Base-by-base conservation (phyloP, 169 alveolate genomes). In the Eimeria praecox region DNA sequence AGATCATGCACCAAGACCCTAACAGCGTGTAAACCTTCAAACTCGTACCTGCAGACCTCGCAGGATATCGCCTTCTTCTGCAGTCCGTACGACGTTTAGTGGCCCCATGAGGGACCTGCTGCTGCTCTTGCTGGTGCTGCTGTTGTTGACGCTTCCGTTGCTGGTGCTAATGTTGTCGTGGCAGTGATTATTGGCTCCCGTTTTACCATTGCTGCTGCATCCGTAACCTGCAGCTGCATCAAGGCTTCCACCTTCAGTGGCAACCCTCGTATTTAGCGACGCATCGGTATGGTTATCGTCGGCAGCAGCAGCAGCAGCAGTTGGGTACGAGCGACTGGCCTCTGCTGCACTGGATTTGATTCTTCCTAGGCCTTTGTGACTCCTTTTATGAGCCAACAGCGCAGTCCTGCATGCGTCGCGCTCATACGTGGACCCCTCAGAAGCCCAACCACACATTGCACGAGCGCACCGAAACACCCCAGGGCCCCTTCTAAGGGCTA, bases 41-140 rank as follows among this genome's bases (percentile, higher is more conserved):
- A 24, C 66, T 40, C 27, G 42, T 52, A 82, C 90, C 90, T 82
- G 46, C 46, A 82, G 24, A 35, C 92, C 92, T 9, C 92, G 92
- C 59, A 86, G 35, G 59, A 86, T 86, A 42, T 86, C 92, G 42
- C 92, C 92, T 30, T 86, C 92, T 44, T 40, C 78, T 56, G 92
- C 92, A 18, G 77, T 59, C 8, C 42, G n/a, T 2, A 54, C 92
- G 59, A 86, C 56, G 92, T 86, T 86, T 38, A 86, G 16, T 22
- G 92, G 62, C 46, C 92, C 92, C 33, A 38, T 10, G 4, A 16
- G 10, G 27, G 35, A 22, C 64, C 42, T 46, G 90, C 73, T 52
- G 73, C 71, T 10, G 22, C 73, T 82, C 35, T 56, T 49, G 49
- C 30, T 30, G 16, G 44, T n/a, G 38, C n/a, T 46, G 46, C 62